These are phyloP conservation scores for Thymus mandschuricus DNA, from an alignment of 257 asterid species.

Conservation along the genomic window DNA sequence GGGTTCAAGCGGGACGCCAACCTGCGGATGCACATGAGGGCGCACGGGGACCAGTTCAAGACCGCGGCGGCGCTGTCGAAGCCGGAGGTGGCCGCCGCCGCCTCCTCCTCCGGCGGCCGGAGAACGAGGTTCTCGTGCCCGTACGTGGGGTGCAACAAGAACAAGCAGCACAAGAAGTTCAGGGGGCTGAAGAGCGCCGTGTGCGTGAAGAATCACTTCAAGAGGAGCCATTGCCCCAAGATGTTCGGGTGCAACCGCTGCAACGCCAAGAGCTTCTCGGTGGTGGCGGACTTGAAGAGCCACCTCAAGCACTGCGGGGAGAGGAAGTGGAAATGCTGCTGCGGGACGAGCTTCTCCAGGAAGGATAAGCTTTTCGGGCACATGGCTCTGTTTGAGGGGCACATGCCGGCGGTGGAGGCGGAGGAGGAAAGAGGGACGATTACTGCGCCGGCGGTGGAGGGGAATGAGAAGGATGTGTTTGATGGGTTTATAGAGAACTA, in stretches of 20 bases:
- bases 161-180: constrained; percentile 74
- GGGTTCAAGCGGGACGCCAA: constrained; percentile 98
- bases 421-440: constrained; percentile 28
- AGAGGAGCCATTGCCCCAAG: constrained; percentile 94
- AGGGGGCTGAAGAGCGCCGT: constrained; percentile 72
- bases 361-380: constrained; percentile 95
- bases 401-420: constrained; percentile 73
- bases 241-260: constrained; percentile 76
- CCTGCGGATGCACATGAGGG: constrained; percentile 97
- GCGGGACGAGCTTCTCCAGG: constrained; percentile 82
- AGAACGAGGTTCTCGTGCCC: constrained; percentile 80
- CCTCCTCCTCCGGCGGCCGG: constrained; percentile 21
- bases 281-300: constrained; percentile 85
- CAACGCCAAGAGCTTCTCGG: constrained; percentile 80
- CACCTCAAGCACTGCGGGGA: constrained; percentile 90
- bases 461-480: constrained; percentile 37
- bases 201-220: constrained; percentile 90
- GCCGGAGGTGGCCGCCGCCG: constrained; percentile 49
- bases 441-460: constrained; percentile 18
- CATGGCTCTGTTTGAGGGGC: constrained; percentile 89
- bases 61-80: constrained; percentile 75
- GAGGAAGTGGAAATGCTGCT: constrained; percentile 82
- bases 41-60: constrained; percentile 87
- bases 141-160: constrained; percentile 70
- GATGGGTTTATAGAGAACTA: constrained; percentile 54